These are phyloP conservation scores for Boletus rufocinnamomeus DNA, from an alignment of 768 basidiomycete genomes.

Conservation along the genomic window DNA sequence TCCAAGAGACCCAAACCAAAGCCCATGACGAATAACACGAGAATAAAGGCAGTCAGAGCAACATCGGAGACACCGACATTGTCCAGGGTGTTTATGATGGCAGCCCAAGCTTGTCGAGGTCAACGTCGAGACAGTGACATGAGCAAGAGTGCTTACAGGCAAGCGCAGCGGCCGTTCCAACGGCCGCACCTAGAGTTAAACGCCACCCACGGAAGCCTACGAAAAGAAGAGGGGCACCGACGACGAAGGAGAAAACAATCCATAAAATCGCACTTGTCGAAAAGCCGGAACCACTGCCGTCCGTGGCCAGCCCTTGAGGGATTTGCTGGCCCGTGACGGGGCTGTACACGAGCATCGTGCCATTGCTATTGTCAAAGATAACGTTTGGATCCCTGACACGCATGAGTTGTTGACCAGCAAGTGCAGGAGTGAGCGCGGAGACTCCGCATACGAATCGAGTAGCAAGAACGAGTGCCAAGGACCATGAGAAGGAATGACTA, in stretches of 20 bases:
- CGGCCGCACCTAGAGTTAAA: constrained; percentile 53
- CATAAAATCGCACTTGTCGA: constrained; percentile 54
- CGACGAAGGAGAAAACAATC: constrained; percentile 52
- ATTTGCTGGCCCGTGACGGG: constrained; percentile 44
- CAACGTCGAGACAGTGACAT: not conserved
- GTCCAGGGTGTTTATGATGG: constrained; percentile 57
- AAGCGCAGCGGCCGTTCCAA: constrained; percentile 53
- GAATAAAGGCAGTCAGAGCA: constrained; percentile 48
- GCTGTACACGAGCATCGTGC: constrained; percentile 47
- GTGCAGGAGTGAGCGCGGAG: constrained; percentile 8
- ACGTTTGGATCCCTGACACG: constrained; percentile 34
- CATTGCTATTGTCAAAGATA: constrained; percentile 29
- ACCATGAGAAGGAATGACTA: constrained; percentile 18
- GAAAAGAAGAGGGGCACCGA: constrained; percentile 56
- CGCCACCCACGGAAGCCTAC: constrained; percentile 61
- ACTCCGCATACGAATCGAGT: constrained; percentile 9
- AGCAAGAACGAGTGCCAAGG: constrained; percentile 19
- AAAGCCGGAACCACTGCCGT: constrained; percentile 57
- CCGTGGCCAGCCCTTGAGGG: constrained; percentile 56
- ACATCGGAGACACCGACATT: constrained; percentile 53
- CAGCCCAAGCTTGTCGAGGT: constrained; percentile 54
- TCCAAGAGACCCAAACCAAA: constrained; percentile 57
- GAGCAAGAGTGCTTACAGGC: constrained; percentile 38
- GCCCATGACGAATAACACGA: constrained; percentile 52
- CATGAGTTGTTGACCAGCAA: constrained; percentile 19